Conservation (phyloP, 106 monocot species). For the Narthecium ossifragum region DNA sequence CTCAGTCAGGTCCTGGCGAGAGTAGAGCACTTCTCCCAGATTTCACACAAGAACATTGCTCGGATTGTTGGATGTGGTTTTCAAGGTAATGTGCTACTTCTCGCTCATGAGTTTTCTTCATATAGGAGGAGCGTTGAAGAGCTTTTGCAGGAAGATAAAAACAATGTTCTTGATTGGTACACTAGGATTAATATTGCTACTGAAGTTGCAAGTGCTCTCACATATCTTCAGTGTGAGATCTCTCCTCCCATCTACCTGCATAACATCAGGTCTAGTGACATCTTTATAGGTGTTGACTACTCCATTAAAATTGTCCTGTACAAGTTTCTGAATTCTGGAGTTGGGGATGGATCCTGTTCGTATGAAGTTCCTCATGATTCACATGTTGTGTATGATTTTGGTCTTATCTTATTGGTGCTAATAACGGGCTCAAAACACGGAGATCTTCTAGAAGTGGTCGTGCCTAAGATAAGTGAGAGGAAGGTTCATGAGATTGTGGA, state of each 20-base stretch:
- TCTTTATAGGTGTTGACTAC: conserved; percentile 32
- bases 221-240: conserved; percentile 50
- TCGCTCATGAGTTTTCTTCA: conserved; percentile 65
- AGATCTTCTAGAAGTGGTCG: conserved; percentile 18
- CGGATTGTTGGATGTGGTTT: conserved; percentile 57
- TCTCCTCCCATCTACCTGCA: conserved; percentile 35
- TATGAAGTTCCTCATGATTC: conserved; percentile 17
- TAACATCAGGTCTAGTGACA: conserved; percentile 53
- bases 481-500: conserved; percentile 66
- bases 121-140: conserved; percentile 52
- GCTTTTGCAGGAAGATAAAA: conserved; percentile 23
- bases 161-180: conserved; percentile 48
- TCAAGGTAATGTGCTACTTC: conserved; percentile 34
- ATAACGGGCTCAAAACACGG: conserved; percentile 35
- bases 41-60: conserved; percentile 58
- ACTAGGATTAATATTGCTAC: conserved; percentile 54
- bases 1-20: conserved; percentile 36
- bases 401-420: conserved; percentile 60
- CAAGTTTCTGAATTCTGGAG: conserved; percentile 30
- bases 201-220: conserved; percentile 57
- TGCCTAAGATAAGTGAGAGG: conserved; percentile 42
- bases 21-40: conserved; percentile 43
- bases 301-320: conserved; percentile 54
- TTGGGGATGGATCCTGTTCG: conserved; percentile 16
- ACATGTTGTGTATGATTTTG: conserved; percentile 45